Percentiles rank a stretch among this genome's conserved stretches.
Evolutionary conservation across 2,329 filamentous ascomycete genomes (phyloP).

Genomic region (Clathrospora elynae): DNA sequence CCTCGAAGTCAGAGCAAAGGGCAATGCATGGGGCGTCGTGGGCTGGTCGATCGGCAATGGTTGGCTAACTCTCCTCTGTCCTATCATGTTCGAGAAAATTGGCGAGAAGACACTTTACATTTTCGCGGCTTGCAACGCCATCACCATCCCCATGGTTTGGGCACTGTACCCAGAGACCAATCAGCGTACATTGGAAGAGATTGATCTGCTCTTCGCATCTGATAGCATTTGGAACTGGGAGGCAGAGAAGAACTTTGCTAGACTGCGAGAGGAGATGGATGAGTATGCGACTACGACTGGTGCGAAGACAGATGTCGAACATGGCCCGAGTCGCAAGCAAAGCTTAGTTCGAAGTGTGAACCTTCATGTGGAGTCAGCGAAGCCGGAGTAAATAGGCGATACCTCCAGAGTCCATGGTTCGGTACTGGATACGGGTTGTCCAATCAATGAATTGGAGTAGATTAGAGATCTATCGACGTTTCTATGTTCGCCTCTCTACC

Average conservation of each 20-base stretch:
- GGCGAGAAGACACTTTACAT: conserved; percentile 75
- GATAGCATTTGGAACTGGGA: conserved; percentile 70
- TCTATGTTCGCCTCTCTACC: no score
- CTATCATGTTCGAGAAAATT: conserved; percentile 61
- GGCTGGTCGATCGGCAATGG: conserved; percentile 79
- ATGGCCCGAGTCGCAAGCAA: no score
- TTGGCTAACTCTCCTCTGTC: conserved; percentile 58
- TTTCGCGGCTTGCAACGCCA: conserved; percentile 69
- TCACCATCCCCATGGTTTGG: conserved; percentile 73
- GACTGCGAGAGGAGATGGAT: conserved; percentile 19
- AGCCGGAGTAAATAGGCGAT: no score
- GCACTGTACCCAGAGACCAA: conserved; percentile 75
- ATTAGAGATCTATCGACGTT: no score
- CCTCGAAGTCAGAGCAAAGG: conserved; percentile 70
- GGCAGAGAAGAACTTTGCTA: conserved; percentile 38
- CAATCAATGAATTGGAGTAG: no score
- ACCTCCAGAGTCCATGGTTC: no score
- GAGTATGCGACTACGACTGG: not conserved
- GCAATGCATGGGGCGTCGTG: conserved; percentile 76
- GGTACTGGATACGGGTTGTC: no score
- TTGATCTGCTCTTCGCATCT: conserved; percentile 73
- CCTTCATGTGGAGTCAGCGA: no score
- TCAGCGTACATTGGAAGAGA: conserved; percentile 75
- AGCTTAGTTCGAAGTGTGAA: no score
- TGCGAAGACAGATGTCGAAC: conserved; percentile 11